Conservation (phyloP, 2,329 filamentous ascomycete species). For the Aspergillus udagawae region DNA sequence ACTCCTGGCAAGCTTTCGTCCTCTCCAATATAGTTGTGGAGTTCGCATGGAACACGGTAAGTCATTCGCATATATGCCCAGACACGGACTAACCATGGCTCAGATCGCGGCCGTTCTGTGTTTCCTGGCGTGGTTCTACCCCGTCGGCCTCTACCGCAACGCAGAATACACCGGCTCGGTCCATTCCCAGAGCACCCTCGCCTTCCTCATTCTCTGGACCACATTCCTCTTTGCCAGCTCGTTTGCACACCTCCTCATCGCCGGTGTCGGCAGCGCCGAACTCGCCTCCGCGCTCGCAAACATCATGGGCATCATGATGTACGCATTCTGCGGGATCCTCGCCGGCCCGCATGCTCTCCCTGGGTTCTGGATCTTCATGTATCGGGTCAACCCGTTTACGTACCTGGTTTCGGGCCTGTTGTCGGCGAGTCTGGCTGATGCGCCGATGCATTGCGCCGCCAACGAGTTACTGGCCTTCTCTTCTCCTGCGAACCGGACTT, state of each 20-base stretch:
- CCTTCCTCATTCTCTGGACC: constrained; percentile 59
- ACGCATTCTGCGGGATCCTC: constrained; percentile 7
- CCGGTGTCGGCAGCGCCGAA: constrained; percentile 21
- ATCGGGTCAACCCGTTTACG: constrained; percentile 10
- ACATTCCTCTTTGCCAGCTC: constrained; percentile 66
- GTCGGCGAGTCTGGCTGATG: neutral
- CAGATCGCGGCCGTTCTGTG: constrained; percentile 53
- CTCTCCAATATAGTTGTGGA: constrained; percentile 66
- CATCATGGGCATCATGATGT: constrained; percentile 1
- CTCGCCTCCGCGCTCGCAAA: neutral
- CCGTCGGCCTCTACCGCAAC: constrained; percentile 42
- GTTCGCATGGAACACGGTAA: constrained; percentile 53
- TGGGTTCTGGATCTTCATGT: constrained; percentile 6
- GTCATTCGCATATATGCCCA: neutral
- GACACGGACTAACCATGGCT: neutral
- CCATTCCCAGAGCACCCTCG: constrained; percentile 54
- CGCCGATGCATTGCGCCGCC: neutral
- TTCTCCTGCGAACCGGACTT: neutral
- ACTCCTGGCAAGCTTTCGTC: constrained; percentile 68
- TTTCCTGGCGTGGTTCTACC: constrained; percentile 63
- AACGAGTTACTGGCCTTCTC: neutral
- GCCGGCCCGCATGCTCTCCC: neutral
- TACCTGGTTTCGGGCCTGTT: constrained; percentile 16
- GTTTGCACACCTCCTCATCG: constrained; percentile 67
- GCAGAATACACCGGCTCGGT: constrained; percentile 28